Evolutionary conservation across 805 yeast genomes (phyloP), one percentile per base, ranked within the genome.

Genomic region (Wickerhamomyces kurtzmanii): DNA sequence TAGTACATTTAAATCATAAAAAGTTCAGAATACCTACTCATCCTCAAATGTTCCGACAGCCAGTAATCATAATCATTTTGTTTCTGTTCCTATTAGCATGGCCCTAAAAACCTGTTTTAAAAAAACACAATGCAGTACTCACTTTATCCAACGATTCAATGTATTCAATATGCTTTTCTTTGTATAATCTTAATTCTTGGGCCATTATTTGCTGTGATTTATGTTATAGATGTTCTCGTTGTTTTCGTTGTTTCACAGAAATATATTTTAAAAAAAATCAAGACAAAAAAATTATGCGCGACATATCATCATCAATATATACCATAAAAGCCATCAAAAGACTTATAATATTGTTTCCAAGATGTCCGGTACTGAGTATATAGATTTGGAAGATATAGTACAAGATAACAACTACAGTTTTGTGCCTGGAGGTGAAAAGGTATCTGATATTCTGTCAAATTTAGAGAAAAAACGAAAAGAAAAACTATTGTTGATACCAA

Each of bases 21-120:
- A n/a, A n/a, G n/a, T n/a, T n/a, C n/a, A n/a, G n/a, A n/a, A n/a
- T n/a, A n/a, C n/a, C n/a, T n/a, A n/a, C n/a, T 85, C 64, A 91
- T 54, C 18, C 96, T 65, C 27, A 91, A 60, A 50, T 91, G 97
- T 45, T 91, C 97, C 8, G 84, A 71, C 28, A 87, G 53, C 91
- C 94, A 85, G 53, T 85, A 87, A 42, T 80, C 86, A 17, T 75
- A 58, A 47, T 78, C 68, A 48, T 74, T 65, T 30, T 68, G 60
- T 36, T 66, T 60, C 26, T 63, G n/a, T n/a, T n/a, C n/a, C n/a
- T n/a, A n/a, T n/a, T n/a, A n/a, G n/a, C n/a, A n/a, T n/a, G n/a
- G n/a, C n/a, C n/a, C n/a, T n/a, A n/a, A n/a, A n/a, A n/a, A n/a
- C n/a, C n/a, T n/a, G n/a, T n/a, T n/a, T n/a, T n/a, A n/a, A n/a